Evolutionary conservation across 2,329 filamentous ascomycete genomes (phyloP).

Genomic region (Fusarium subtropicale): DNA sequence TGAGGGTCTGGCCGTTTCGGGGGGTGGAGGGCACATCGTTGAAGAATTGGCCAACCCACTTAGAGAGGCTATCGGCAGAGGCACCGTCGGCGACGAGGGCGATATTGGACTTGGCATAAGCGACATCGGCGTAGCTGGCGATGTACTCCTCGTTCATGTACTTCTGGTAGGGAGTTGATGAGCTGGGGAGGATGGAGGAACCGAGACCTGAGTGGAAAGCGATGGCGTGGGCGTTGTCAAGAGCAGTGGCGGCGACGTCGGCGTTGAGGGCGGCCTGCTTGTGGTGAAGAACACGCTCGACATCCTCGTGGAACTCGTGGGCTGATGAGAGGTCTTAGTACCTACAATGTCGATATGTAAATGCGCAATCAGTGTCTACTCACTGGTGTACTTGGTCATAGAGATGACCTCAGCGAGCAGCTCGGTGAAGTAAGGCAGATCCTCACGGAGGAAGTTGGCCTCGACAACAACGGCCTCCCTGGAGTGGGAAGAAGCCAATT

Average conservation of each 20-base stretch:
- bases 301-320: slow-evolving; percentile 90
- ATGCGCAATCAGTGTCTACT: slow-evolving; percentile 48
- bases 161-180: slow-evolving; percentile 77
- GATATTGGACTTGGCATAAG: slow-evolving; percentile 91
- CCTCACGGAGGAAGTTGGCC: slow-evolving; percentile 93
- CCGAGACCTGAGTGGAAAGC: slow-evolving; percentile 97
- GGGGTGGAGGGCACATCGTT: slow-evolving; percentile 70
- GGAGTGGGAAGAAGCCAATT: slow-evolving; percentile 88
- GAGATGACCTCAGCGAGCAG: slow-evolving; percentile 91
- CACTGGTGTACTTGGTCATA: slow-evolving; percentile 86
- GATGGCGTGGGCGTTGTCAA: slow-evolving; percentile 86
- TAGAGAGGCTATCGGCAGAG: slow-evolving; percentile 77
- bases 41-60: slow-evolving; percentile 97
- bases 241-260: slow-evolving; percentile 73
- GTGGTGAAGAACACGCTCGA: slow-evolving; percentile 79
- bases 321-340: slow-evolving; percentile 61
- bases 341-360: slow-evolving; percentile 2
- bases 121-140: slow-evolving; percentile 78
- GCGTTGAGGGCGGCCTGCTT: slow-evolving; percentile 79
- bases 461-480: slow-evolving; percentile 93
- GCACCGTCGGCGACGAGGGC: slow-evolving; percentile 92
- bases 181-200: slow-evolving; percentile 77
- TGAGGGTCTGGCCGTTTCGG: slow-evolving; percentile 64
- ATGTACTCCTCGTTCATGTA: slow-evolving; percentile 84
- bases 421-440: slow-evolving; percentile 98